Evolutionary conservation across 2,329 filamentous ascomycete species (phyloP).

Genomic region (Pseudogymnoascus destructans): DNA sequence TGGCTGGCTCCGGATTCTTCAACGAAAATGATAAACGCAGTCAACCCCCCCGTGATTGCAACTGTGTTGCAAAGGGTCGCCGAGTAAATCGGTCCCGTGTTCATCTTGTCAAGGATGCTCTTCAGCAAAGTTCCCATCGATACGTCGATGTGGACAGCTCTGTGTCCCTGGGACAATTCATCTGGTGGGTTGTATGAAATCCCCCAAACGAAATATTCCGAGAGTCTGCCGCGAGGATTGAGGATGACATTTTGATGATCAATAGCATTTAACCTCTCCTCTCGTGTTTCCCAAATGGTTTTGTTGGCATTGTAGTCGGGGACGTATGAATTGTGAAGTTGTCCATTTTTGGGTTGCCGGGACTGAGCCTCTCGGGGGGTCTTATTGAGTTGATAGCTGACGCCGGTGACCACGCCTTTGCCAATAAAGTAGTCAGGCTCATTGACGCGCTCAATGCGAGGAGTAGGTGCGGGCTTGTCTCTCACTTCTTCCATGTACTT

Average conservation of each 20-base stretch:
- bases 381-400: neutral
- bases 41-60: neutral
- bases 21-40: neutral
- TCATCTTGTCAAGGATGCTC: neutral
- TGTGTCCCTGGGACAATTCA: neutral
- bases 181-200: neutral
- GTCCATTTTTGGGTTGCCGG: neutral
- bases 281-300: neutral
- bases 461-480: neutral
- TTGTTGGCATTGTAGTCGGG: neutral
- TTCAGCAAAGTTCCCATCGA: neutral
- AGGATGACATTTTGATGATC: neutral
- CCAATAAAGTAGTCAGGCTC: neutral
- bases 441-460: neutral
- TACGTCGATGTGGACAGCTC: neutral
- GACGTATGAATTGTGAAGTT: neutral
- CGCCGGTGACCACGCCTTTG: neutral
- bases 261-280: neutral
- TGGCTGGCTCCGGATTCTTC: neutral
- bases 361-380: neutral
- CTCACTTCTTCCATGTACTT: neutral
- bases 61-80: neutral
- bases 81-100: neutral
- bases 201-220: constrained; percentile 1
- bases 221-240: neutral